A percentile compares a stretch with the other conserved stretches of the same genome.
These are phyloP conservation scores for Cenchrus americanus DNA, from an alignment of 176 grass and related monocot species.

Conservation along the genomic window DNA sequence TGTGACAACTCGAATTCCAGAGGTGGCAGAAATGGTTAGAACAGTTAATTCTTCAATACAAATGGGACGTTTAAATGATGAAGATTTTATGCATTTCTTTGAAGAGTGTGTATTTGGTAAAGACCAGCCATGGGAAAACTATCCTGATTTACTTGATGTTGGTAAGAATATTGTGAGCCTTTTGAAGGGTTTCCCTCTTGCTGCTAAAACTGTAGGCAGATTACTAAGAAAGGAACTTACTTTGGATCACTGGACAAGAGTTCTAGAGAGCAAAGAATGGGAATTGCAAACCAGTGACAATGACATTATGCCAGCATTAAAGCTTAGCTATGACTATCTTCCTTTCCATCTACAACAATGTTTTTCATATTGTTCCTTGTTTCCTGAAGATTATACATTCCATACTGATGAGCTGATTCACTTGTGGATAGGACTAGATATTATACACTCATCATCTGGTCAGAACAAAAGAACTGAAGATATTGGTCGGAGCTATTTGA, in stretches of 20 bases:
- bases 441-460: background rate
- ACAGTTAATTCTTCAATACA: background rate
- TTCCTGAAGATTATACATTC: slow-evolving; percentile 30
- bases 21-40: background rate
- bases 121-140: background rate
- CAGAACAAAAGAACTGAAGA: background rate
- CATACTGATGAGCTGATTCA: background rate
- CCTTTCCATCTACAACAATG: slow-evolving; percentile 42
- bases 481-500: background rate
- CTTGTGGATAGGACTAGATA: slow-evolving; percentile 36
- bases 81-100: slow-evolving; percentile 13
- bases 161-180: background rate
- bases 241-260: background rate
- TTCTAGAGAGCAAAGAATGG: slow-evolving; percentile 32
- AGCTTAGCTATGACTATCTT: slow-evolving; percentile 33
- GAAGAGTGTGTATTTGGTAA: background rate
- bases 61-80: background rate
- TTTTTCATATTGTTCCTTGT: slow-evolving; percentile 25
- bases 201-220: slow-evolving; percentile 35
- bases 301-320: slow-evolving; percentile 44
- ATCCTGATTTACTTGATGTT: background rate
- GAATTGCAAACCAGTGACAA: background rate
- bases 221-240: slow-evolving; percentile 14
- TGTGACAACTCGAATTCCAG: slow-evolving; percentile 18
- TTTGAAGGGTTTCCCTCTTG: slow-evolving; percentile 5